Base-by-base conservation (phyloP, 345 rosid species). In the Aquilaria malaccensis region DNA sequence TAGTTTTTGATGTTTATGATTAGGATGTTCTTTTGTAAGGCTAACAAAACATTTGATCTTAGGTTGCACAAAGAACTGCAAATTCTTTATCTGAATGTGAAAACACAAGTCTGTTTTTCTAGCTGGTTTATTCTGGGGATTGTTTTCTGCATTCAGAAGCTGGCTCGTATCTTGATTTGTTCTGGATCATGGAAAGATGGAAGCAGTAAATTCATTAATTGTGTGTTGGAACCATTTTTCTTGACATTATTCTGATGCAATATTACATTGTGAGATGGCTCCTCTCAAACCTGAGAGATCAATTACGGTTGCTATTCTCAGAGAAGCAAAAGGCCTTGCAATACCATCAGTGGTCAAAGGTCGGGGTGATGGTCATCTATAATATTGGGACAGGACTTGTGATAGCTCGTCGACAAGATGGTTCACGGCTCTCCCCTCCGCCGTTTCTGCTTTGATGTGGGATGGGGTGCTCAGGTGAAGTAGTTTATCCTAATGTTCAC, bases 391-490 rank as follows among this genome's bases (percentile, higher is more conserved):
- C 99, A 0, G 99, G 99, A 22, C 79, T 94, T 15, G 93, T 85
- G 59, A 59, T 94, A 78, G 89, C 96, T 72, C 89, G 83, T 31
- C 81, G 92, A 78, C 85, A 86, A 69, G 97, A 94, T 69, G 95
- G 89, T 60, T 90, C 95, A 3, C 90, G 99, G 96, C 99, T 64
- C 96, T 97, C 55, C 99, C 97, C 45, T 90, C 97, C 0, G 93
- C 99, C 66, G 79, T 94, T 64, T 86, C 97, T 67, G 77, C 99
- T 30, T 85, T 71, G 99, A 97, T 62, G 47, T 85, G 65, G 99
- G 99, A 63, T 94, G 99, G 97, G 97, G 99, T 70, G 93, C 97
- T 68, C 99, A 94, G 95, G 99, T 94, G 67, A 76, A 45, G 29
- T 29, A 49, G 15, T 51, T 47, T 12, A 7, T 30, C 12, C 22